Base-by-base conservation (phyloP, 306 rosid species). In the Albizia julibrissin region DNA sequence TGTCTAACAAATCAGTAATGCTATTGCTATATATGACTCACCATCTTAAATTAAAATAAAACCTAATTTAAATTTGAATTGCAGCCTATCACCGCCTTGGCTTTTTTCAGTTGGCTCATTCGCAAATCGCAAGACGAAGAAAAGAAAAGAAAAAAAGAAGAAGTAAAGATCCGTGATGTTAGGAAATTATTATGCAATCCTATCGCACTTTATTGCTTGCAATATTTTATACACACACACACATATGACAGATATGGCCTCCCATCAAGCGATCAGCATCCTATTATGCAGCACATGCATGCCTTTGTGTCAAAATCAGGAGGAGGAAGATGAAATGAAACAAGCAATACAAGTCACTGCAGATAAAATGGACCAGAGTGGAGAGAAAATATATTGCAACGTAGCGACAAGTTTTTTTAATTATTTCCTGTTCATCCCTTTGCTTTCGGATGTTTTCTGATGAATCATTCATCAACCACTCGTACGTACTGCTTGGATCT, bases 351-450 rank as follows among this genome's bases (percentile, higher is more conserved):
- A 68, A 75, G 29, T 4, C 72, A 80, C 79, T 50, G 62, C 78
- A 44, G 15, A 14, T 47, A 47, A n/a, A 24, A 74, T 88, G 87
- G 91, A 83, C 91, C 89, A 81, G 80, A 68, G 49, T n/a, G 70
- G 82, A 71, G 74, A 79, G 16, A 47, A 76, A 88, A 85, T 37
- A 64, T 42, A 44, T 75, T 42, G 69, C 74, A 79, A 61, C 77
- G 52, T 46, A n/a, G 61, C 52, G 90, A 87, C 86, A 87, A 84
- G 49, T 66, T 56, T 56, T 0, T 67, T 52, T 13, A 37, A 67
- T 78, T 54, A 67, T 78, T 54, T 22, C 74, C 66, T 33, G 44
- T 77, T 78, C 43, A 76, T 34, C 67, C 67, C 43, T 65, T 89
- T 84, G 73, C 85, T 85, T 78, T 83, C 88, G 81, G 79, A 76